Evolutionary conservation across 2,329 filamentous ascomycete species (phyloP).

Genomic region (Colletotrichum sp.): DNA sequence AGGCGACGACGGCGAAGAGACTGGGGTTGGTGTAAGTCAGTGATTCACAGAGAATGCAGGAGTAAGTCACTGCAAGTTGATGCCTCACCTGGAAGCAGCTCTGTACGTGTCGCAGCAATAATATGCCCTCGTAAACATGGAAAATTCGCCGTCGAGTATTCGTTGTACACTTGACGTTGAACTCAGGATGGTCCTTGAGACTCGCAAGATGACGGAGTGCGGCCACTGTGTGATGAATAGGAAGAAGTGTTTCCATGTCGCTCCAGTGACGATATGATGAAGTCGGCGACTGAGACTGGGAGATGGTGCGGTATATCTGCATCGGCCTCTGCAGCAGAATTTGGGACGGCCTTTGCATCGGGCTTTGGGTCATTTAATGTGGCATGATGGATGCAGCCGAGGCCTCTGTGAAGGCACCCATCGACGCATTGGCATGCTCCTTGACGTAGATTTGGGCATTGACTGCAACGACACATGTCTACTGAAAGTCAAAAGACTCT

Average conservation of each 20-base stretch:
- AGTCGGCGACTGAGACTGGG: not conserved
- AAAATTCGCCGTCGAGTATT: not conserved
- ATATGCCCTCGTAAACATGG: not conserved
- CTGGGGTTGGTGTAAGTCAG: not conserved
- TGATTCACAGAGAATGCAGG: not conserved
- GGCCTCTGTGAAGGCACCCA: not conserved
- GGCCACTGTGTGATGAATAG: not conserved
- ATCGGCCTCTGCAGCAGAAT: not conserved
- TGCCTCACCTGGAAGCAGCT: not conserved
- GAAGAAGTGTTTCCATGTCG: not conserved
- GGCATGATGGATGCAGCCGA: not conserved
- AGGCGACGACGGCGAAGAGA: not conserved
- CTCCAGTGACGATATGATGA: slow-evolving; percentile 27
- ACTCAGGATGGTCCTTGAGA: not conserved
- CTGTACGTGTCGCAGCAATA: not conserved
- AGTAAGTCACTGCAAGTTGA: not conserved
- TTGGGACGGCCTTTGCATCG: not conserved
- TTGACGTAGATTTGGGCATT: not conserved
- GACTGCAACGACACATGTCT: not conserved
- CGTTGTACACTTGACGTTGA: not conserved
- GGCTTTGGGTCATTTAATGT: not conserved
- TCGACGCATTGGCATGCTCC: not conserved
- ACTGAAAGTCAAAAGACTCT: not conserved
- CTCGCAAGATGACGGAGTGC: not conserved
- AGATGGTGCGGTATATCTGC: not conserved